Base-by-base conservation (phyloP, 176 grass and related monocot genomes). In the Zoysia japonica region DNA sequence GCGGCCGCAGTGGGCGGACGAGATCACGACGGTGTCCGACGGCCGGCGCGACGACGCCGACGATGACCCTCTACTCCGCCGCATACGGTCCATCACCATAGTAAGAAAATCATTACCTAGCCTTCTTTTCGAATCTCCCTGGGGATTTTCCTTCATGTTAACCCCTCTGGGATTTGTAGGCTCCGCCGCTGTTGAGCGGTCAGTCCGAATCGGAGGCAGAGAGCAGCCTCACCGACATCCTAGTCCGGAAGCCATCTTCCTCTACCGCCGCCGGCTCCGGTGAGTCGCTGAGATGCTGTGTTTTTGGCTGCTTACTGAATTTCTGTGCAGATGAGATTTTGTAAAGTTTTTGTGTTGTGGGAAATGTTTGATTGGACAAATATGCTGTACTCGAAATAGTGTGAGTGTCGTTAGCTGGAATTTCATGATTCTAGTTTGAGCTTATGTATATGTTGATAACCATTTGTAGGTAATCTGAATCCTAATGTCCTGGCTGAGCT, bases 401-500 rank as follows among this genome's bases (percentile, higher is more conserved):
- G 35, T 28, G 43, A 60, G 53, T 7, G 17, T 36, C 37, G 54
- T 3, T 35, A 35, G 28, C 44, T 82, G 17, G 15, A 74, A 67
- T 72, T 20, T 47, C 14, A n/a, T 68, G 12, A 11, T 54, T 75
- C 2, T 65, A 52, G 6, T 65, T 78, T 17, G 52, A 37, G 3
- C 84, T 80, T 47, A 77, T 63, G 4, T 55, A 10, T 85, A 14
- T 76, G 42, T 55, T 6, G 11, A 6, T 78, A 82, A 78, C 66
- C n/a, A 47, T 80, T 2, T 79, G 65, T 65, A 99, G 88, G 92
- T 71, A 81, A 81, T 45, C 60, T 95, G 81, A 89, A 84, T 61
- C 96, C 88, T 16, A 93, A 88, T 87, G 76, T 95, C 72, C 81
- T 95, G 67, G 83, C 89, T 53, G 88, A 95, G 76, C 86, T 95